These are phyloP conservation scores for Microsporum audouinii DNA, from an alignment of 2,329 filamentous ascomycete species.

Conservation along the genomic window DNA sequence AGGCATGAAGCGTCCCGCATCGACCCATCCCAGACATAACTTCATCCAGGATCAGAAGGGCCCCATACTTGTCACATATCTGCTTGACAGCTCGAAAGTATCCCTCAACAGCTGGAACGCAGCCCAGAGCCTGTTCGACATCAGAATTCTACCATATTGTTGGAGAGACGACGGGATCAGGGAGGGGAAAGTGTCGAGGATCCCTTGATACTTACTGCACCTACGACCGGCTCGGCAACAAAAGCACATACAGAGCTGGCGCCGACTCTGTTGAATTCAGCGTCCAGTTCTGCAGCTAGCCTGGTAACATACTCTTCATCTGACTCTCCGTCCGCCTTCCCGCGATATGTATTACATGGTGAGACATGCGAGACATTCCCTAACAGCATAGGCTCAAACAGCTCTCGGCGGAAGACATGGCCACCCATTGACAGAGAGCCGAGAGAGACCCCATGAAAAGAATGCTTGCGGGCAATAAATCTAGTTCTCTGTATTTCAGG, in stretches of 20 bases:
- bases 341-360: slow-evolving; percentile 56
- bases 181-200: neutral
- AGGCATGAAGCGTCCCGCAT: slow-evolving; percentile 47
- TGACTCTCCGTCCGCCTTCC: slow-evolving; percentile 41
- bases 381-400: slow-evolving; percentile 51
- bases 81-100: slow-evolving; percentile 58
- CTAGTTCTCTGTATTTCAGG: slow-evolving; percentile 44
- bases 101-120: slow-evolving; percentile 52
- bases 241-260: slow-evolving; percentile 59
- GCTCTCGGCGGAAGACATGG: slow-evolving; percentile 47
- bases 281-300: slow-evolving; percentile 54
- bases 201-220: slow-evolving; percentile 43
- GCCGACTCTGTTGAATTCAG: slow-evolving; percentile 53
- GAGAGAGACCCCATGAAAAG: slow-evolving; percentile 61
- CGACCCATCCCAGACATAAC: slow-evolving; percentile 57
- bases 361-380: slow-evolving; percentile 50
- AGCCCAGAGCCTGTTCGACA: slow-evolving; percentile 48
- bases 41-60: slow-evolving; percentile 68
- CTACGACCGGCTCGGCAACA: slow-evolving; percentile 61
- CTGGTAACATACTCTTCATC: slow-evolving; percentile 49
- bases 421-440: slow-evolving; percentile 56
- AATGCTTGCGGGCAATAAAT: slow-evolving; percentile 54
- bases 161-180: too few relatives aligned
- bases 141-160: neutral
- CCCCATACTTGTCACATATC: slow-evolving; percentile 59